These are phyloP conservation scores for Apiospora phragmitis DNA, from an alignment of 2,329 filamentous ascomycete species.

Conservation along the genomic window DNA sequence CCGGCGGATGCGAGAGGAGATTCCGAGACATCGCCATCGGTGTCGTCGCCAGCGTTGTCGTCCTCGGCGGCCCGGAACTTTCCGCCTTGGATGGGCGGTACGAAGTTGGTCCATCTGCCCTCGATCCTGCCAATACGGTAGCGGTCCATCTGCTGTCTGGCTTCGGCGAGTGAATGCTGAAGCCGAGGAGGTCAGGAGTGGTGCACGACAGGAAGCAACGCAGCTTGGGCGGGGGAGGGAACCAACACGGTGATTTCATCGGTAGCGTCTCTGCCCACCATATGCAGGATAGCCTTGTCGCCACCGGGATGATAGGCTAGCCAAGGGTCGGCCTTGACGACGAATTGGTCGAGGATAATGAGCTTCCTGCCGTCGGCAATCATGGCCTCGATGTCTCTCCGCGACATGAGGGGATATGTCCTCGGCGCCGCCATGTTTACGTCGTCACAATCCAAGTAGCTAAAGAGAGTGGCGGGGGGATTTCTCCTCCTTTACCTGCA, in stretches of 20 bases:
- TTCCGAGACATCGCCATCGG: slow-evolving; percentile 23
- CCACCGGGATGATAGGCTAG: slow-evolving; percentile 61
- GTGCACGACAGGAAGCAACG: slow-evolving; percentile 11
- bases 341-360: slow-evolving; percentile 77
- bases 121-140: slow-evolving; percentile 84
- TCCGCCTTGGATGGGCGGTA: slow-evolving; percentile 90
- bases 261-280: slow-evolving; percentile 60
- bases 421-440: slow-evolving; percentile 23
- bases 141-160: slow-evolving; percentile 72
- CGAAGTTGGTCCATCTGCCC: slow-evolving; percentile 82
- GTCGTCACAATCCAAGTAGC: not conserved
- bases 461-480: not conserved
- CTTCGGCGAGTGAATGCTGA: slow-evolving; percentile 80
- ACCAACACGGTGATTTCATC: slow-evolving; percentile 77
- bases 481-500: not conserved
- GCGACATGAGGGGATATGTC: slow-evolving; percentile 51
- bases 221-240: slow-evolving; percentile 12
- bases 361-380: slow-evolving; percentile 82
- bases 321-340: slow-evolving; percentile 74
- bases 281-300: slow-evolving; percentile 60
- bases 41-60: slow-evolving; percentile 38
- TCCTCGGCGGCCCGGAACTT: slow-evolving; percentile 58
- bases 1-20: slow-evolving; percentile 22
- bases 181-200: slow-evolving; percentile 10
- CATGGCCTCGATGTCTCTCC: slow-evolving; percentile 72